Percentiles rank a stretch among this genome's conserved stretches.
Conservation (phyloP, 208 protist species). For the Leishmania mexicana region DNA sequence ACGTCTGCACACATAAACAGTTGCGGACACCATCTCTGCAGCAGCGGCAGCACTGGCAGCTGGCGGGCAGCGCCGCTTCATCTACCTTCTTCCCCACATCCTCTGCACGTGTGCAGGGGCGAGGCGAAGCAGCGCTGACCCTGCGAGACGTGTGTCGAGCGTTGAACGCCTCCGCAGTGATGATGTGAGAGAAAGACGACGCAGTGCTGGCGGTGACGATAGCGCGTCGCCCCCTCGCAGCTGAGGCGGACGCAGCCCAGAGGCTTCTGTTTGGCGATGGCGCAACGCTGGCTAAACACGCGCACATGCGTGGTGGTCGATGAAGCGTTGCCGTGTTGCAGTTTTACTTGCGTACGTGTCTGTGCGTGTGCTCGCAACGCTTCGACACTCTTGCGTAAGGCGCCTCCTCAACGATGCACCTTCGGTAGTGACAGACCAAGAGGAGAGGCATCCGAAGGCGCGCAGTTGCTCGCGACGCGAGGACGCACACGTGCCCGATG, state of each 20-base stretch:
- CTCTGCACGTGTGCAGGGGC: background rate
- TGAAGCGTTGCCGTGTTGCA: background rate
- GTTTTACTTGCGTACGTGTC: background rate
- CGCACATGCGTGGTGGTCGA: background rate
- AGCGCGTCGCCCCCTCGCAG: background rate
- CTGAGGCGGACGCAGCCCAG: background rate
- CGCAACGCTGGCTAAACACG: background rate
- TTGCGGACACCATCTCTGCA: background rate
- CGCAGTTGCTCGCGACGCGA: background rate
- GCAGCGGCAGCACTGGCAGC: background rate
- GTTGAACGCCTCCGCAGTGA: background rate
- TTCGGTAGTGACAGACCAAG: background rate
- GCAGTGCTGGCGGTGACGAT: background rate
- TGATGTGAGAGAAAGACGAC: background rate
- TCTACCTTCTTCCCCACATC: background rate
- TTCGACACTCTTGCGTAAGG: background rate
- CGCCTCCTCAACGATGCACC: background rate
- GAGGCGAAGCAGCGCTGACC: background rate
- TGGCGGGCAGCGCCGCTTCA: background rate
- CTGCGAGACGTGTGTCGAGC: slow-evolving; percentile 17
- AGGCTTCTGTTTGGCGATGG: background rate
- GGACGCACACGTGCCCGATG: background rate
- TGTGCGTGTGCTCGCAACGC: background rate
- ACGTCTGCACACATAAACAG: background rate
- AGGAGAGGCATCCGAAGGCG: background rate